A percentile compares a stretch with the other conserved stretches of the same genome.
Conservation (phyloP, 371 early-diverging fungal genomes). For the Lichtheimia ramosa region DNA sequence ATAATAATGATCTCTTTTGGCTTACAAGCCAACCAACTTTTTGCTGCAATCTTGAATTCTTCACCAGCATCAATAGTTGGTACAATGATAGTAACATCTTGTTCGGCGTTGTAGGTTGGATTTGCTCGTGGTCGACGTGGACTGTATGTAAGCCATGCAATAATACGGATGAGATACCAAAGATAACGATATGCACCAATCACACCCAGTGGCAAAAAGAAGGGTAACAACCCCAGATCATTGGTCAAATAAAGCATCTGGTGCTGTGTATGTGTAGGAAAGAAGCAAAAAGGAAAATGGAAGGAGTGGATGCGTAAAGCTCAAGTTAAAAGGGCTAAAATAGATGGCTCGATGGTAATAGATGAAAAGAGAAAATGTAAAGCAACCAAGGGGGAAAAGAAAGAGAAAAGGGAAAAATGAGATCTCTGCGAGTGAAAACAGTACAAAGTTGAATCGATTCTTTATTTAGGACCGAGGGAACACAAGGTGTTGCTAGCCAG, state of each 20-base stretch:
- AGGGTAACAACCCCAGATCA: constrained; percentile 55
- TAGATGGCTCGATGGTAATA: too few species aligned
- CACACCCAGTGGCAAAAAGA: constrained; percentile 69
- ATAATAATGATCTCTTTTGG: constrained; percentile 67
- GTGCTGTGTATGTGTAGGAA: neutral
- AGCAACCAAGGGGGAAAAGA: neutral
- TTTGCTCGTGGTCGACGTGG: constrained; percentile 49
- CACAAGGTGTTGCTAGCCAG: neutral
- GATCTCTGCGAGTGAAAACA: constrained; percentile 5
- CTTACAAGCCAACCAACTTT: constrained; percentile 63
- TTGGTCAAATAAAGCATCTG: constrained; percentile 69
- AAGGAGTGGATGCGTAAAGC: constrained; percentile 1
- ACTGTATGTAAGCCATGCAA: constrained; percentile 50
- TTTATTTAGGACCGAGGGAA: constrained; percentile 5
- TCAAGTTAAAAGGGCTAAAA: too few species aligned
- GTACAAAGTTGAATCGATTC: constrained; percentile 4
- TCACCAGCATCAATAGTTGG: constrained; percentile 76
- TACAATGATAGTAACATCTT: constrained; percentile 70
- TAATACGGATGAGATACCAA: constrained; percentile 62
- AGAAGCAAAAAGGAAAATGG: neutral
- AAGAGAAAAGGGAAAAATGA: neutral
- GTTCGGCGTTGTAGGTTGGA: constrained; percentile 52
- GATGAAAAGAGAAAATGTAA: neutral
- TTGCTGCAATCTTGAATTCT: constrained; percentile 70
- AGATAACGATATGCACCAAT: constrained; percentile 73